Evolutionary conservation across 495 filamentous ascomycete genomes (phyloP).

Genomic region (Aspergillus egyptiacus): DNA sequence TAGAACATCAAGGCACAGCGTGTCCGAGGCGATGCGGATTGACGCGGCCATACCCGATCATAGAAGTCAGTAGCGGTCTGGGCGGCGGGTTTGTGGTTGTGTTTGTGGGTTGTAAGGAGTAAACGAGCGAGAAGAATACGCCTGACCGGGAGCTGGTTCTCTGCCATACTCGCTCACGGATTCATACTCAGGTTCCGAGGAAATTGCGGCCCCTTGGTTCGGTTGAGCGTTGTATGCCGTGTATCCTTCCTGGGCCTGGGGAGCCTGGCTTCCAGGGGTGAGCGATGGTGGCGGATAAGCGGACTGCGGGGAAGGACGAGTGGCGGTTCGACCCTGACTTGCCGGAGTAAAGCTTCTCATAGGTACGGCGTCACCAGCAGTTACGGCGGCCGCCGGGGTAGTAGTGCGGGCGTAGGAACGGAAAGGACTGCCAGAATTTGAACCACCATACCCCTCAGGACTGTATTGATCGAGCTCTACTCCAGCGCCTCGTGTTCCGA

Average conservation of each 20-base stretch:
- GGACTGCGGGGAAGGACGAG: slow-evolving; percentile 6
- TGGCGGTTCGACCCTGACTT: background rate
- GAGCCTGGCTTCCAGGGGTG: slow-evolving; percentile 6
- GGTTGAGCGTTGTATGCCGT: slow-evolving; percentile 21
- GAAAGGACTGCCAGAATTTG: too few species aligned
- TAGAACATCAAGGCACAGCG: slow-evolving; percentile 4
- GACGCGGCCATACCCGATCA: background rate
- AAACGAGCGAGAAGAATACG: slow-evolving; percentile 8
- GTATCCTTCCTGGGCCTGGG: slow-evolving; percentile 18
- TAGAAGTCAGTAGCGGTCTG: slow-evolving; percentile 8
- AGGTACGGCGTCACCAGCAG: background rate
- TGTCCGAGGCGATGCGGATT: background rate
- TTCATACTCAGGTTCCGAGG: slow-evolving; percentile 2
- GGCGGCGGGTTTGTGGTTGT: slow-evolving; percentile 4
- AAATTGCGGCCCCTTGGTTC: background rate
- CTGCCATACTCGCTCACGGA: slow-evolving; percentile 5
- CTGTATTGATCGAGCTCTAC: too few species aligned
- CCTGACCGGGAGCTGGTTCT: background rate
- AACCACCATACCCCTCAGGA: too few species aligned
- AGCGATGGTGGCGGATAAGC: slow-evolving; percentile 11
- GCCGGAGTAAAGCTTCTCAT: slow-evolving; percentile 13
- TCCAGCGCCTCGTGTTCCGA: too few species aligned
- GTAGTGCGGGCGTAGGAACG: slow-evolving; percentile 17
- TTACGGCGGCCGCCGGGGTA: slow-evolving; percentile 9
- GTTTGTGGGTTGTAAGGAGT: slow-evolving; percentile 11